phyloP scores from a whole-genome alignment of 2,329 filamentous ascomycete species.

The Ascochyta pisi region DNA sequence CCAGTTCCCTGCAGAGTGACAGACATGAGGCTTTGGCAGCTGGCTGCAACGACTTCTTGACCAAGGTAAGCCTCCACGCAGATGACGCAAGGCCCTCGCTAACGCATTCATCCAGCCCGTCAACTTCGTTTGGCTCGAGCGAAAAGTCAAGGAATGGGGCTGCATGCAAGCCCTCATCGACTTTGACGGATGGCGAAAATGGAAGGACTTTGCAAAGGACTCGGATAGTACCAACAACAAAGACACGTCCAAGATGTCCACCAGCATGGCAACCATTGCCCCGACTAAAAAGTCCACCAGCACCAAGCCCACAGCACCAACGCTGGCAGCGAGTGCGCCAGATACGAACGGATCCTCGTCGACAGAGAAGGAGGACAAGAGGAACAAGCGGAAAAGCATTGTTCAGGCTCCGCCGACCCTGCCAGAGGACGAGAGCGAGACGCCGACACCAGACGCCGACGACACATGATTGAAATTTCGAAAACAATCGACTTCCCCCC shows the following conservation, averaged over 20 bases:
- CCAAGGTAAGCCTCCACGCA: constrained; percentile 71
- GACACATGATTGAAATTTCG: neutral
- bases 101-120: constrained; percentile 70
- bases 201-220: constrained; percentile 76
- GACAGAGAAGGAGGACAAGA: constrained; percentile 39
- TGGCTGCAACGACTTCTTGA: constrained; percentile 97
- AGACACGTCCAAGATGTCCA: constrained; percentile 43
- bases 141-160: constrained; percentile 99
- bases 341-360: constrained; percentile 32
- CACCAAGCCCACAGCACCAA: constrained; percentile 21
- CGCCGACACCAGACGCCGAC: constrained; percentile 27
- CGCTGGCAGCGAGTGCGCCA: constrained; percentile 21
- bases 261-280: constrained; percentile 41
- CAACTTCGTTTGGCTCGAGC: constrained; percentile 95
- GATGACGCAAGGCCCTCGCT: constrained; percentile 12
- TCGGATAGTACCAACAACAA: constrained; percentile 47
- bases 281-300: constrained; percentile 31
- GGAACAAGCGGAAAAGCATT: constrained; percentile 43
- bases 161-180: constrained; percentile 99
- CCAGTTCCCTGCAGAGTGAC: constrained; percentile 92
- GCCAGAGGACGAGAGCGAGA: constrained; percentile 37
- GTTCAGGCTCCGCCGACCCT: constrained; percentile 34
- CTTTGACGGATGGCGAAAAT: constrained; percentile 96
- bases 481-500: neutral
- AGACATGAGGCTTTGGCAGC: constrained; percentile 92